Conservation (phyloP, 805 yeast species). For the Candida tibetensis region DNA sequence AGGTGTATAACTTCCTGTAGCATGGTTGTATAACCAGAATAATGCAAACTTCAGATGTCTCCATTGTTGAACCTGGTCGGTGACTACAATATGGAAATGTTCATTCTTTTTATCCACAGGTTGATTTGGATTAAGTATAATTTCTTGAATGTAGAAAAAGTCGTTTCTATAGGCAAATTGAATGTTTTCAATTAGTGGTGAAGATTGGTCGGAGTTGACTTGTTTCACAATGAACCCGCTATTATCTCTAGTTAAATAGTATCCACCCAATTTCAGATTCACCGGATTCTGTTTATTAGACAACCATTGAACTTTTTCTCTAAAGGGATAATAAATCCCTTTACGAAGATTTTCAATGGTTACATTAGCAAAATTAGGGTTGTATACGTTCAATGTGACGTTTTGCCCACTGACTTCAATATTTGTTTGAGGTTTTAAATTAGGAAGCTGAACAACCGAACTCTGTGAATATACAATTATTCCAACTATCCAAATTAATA, state of each 20-base stretch:
- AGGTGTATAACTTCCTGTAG: constrained; percentile 26
- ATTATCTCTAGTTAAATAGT: constrained; percentile 20
- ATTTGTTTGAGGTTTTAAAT: constrained; percentile 22
- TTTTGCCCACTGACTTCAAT: constrained; percentile 26
- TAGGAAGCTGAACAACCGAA: constrained; percentile 14
- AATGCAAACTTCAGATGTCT: constrained; percentile 36
- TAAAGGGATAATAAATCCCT: constrained; percentile 20
- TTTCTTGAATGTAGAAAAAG: constrained; percentile 27
- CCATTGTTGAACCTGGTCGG: constrained; percentile 49
- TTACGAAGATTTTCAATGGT: constrained; percentile 23
- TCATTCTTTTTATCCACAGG: constrained; percentile 42
- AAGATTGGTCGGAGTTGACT: constrained; percentile 24
- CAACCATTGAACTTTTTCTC: constrained; percentile 27
- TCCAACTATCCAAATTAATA: constrained; percentile 26
- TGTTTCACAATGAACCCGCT: constrained; percentile 21
- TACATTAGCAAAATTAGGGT: constrained; percentile 24
- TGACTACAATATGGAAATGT: constrained; percentile 49
- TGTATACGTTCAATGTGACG: constrained; percentile 30
- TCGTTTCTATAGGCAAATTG: constrained; percentile 43
- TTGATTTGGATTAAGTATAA: constrained; percentile 38
- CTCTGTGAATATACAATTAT: constrained; percentile 27
- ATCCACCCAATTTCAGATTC: constrained; percentile 24
- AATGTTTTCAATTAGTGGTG: constrained; percentile 25
- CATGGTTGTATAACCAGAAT: constrained; percentile 36
- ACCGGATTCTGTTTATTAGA: constrained; percentile 29